Percentiles rank a stretch among this genome's conserved stretches.
Evolutionary conservation across 495 filamentous ascomycete species (phyloP).

Genomic region (Letharia lupina): DNA sequence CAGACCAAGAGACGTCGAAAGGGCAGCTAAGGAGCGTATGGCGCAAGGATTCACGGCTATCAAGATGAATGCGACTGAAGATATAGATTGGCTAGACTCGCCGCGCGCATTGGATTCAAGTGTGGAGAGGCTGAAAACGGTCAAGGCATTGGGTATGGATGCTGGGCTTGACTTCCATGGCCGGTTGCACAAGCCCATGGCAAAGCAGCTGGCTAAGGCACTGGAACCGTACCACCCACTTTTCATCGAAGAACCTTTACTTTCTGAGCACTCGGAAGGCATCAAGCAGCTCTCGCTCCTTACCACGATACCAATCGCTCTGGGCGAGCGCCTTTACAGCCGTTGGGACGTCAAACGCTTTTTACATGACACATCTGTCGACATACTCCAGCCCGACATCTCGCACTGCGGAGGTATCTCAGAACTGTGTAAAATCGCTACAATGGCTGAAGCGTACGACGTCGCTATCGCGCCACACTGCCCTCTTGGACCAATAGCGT

Average conservation of each 20-base stretch:
- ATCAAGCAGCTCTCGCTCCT: constrained; percentile 57
- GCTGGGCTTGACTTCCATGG: constrained; percentile 73
- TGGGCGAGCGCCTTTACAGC: constrained; percentile 66
- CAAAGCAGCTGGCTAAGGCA: constrained; percentile 63
- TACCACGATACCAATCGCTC: constrained; percentile 60
- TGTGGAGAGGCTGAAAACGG: constrained; percentile 58
- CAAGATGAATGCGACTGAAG: constrained; percentile 80
- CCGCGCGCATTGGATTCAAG: constrained; percentile 54
- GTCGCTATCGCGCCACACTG: constrained; percentile 72
- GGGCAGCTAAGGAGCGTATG: constrained; percentile 55
- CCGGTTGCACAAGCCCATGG: constrained; percentile 72
- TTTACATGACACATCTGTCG: constrained; percentile 58
- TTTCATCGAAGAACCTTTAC: constrained; percentile 74
- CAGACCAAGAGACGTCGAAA: constrained; percentile 60
- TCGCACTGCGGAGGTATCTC: constrained; percentile 69
- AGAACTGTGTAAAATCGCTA: constrained; percentile 61
- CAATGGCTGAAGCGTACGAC: constrained; percentile 71
- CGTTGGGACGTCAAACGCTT: constrained; percentile 73
- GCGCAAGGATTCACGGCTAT: constrained; percentile 63
- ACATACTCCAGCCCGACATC: constrained; percentile 71
- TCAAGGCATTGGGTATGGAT: constrained; percentile 64
- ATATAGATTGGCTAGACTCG: constrained; percentile 71
- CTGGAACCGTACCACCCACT: constrained; percentile 63
- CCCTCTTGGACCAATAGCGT: constrained; percentile 65
- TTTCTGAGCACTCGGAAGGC: constrained; percentile 61